These are phyloP conservation scores for Moniliophthora roreri DNA, from an alignment of 1,284 basidiomycete species.

Conservation along the genomic window DNA sequence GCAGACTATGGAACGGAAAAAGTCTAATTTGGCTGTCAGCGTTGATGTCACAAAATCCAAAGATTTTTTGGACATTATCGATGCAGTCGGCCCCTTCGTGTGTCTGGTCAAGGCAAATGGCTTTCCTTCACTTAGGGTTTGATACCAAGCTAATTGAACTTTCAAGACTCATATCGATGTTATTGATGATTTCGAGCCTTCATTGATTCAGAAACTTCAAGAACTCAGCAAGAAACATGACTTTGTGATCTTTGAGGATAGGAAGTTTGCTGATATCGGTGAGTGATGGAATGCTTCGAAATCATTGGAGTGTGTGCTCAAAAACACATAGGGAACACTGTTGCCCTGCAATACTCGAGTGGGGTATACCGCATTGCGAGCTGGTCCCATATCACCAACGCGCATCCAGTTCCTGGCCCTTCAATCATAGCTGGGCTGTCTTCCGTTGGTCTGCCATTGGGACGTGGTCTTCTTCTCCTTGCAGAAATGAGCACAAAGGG, in stretches of 20 bases:
- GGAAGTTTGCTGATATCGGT: slow-evolving; percentile 99
- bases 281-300: slow-evolving; percentile 21
- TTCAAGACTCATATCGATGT: slow-evolving; percentile 96
- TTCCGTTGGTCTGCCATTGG: slow-evolving; percentile 81
- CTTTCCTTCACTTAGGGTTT: slow-evolving; percentile 17
- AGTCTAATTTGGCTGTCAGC: slow-evolving; percentile 91
- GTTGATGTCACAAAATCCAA: slow-evolving; percentile 89
- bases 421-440: slow-evolving; percentile 90
- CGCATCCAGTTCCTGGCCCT: slow-evolving; percentile 93
- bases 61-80: slow-evolving; percentile 85
- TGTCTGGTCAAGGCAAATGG: slow-evolving; percentile 88
- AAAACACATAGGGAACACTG: slow-evolving; percentile 81
- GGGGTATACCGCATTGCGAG: slow-evolving; percentile 93
- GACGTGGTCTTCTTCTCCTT: slow-evolving; percentile 87
- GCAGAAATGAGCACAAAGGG: slow-evolving; percentile 97
- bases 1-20: slow-evolving; percentile 84
- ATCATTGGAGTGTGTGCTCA: neutral
- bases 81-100: slow-evolving; percentile 85
- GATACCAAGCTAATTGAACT: slow-evolving; percentile 16
- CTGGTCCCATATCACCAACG: slow-evolving; percentile 98
- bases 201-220: slow-evolving; percentile 72
- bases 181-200: slow-evolving; percentile 86
- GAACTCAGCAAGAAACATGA: slow-evolving; percentile 81
- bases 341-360: slow-evolving; percentile 90
- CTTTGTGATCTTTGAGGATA: slow-evolving; percentile 97